A percentile compares a stretch with the other conserved stretches of the same genome.
Evolutionary conservation across 169 alveolate species (phyloP).

Genomic region (Plasmodium vivax): DNA sequence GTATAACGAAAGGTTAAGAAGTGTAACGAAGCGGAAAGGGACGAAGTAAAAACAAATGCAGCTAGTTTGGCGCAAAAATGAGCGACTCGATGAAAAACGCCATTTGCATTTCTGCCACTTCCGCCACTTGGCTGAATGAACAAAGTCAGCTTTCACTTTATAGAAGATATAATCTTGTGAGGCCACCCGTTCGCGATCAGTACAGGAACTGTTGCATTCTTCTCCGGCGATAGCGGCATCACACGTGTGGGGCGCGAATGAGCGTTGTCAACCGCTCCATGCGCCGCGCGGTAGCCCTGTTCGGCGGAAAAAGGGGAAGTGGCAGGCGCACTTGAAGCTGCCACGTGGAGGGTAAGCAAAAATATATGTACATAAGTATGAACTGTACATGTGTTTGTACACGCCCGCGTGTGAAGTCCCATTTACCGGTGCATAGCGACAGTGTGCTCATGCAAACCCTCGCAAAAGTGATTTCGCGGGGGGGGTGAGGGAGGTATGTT

Average conservation of each 20-base stretch:
- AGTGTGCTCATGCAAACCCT: neutral
- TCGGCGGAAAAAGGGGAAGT: neutral
- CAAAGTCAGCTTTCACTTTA: neutral
- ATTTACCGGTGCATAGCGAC: neutral
- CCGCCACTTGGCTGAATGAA: neutral
- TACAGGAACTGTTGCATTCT: neutral
- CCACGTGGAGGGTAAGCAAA: neutral
- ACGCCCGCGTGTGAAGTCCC: neutral
- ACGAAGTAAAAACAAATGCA: neutral
- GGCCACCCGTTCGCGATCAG: neutral
- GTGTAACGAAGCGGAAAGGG: neutral
- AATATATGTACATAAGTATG: neutral
- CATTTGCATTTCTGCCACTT: neutral
- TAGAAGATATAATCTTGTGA: neutral
- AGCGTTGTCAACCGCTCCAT: neutral
- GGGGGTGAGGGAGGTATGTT: neutral
- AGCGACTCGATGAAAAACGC: neutral
- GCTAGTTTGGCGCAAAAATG: neutral
- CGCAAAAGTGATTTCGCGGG: neutral
- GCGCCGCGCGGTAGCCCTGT: neutral
- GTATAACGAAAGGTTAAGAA: too few species aligned
- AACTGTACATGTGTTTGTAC: neutral
- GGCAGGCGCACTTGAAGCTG: neutral
- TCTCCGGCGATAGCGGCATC: neutral
- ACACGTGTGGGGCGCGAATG: neutral